Evolutionary conservation across 805 yeast species (phyloP), one percentile per base, ranked within the genome.

Genomic region (Kuraishia hungarica): DNA sequence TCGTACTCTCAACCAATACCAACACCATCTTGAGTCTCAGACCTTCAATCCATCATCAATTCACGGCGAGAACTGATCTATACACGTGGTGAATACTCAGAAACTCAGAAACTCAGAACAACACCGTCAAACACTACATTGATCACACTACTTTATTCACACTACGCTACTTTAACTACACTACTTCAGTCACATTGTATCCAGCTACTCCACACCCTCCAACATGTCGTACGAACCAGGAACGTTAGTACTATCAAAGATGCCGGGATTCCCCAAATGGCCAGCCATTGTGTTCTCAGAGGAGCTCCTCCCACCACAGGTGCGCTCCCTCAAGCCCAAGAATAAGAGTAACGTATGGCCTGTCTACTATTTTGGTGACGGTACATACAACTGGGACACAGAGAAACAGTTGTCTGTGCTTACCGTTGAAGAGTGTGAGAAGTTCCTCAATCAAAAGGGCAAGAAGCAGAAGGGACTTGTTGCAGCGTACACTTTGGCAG

Each of bases 201-300:
- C 5, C 17, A 35, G 17, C 5, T 15, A 35, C 43, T 26, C 29
- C 17, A 13, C 43, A 35, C 8, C 15, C 8, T 17, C 43, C 5
- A 35, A 10, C 17, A 35, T 35, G 43, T 35, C 43, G 43, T 54
- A 35, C 39, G 56, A 57, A 43, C 57, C 61, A 7, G 63, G 64
- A 53, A 75, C 71, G 52, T 61, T 72, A 62, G 81, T 78, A 7
- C 65, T 75, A 55, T 75, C 79, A 51, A 76, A 75, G 56, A 71
- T 75, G 73, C 68, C 71, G 17, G 71, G 75, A 20, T 77, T 67
- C 59, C 76, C 78, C 1, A 72, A 75, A 17, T 78, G 82, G 82
- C 82, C 82, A 7, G 74, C 79, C 15, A 73, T 76, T 51, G 73
- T 78, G 70, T 74, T 79, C 48, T 59, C 61, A 21, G 56, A 52